Percentiles rank a stretch among this genome's conserved stretches.
Evolutionary conservation across 768 basidiomycete genomes (phyloP).

Genomic region (Mycena belliarum): DNA sequence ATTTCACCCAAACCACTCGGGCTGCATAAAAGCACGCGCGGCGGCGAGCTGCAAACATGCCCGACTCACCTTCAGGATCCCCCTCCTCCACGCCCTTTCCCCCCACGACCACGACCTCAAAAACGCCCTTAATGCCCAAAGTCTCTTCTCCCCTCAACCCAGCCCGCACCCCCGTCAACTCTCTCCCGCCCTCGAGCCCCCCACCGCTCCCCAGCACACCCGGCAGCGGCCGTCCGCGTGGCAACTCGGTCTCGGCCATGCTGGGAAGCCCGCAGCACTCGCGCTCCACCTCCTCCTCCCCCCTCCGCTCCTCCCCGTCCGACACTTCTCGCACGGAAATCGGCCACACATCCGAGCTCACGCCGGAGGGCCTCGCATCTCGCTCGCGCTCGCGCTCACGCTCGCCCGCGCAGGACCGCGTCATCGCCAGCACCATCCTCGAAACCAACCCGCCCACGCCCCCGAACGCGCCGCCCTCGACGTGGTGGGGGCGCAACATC

Average conservation of each 20-base stretch:
- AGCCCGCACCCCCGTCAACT: constrained; percentile 11
- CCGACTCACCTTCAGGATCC: neutral
- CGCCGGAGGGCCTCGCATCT: constrained; percentile 3
- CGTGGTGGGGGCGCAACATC: constrained; percentile 20
- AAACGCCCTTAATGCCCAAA: constrained; percentile 15
- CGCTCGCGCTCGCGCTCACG: constrained; percentile 6
- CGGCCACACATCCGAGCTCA: neutral
- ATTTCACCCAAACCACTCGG: constrained; percentile 11
- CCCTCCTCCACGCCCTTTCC: constrained; percentile 6
- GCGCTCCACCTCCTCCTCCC: constrained; percentile 1
- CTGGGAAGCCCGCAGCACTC: neutral
- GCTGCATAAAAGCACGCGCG: constrained; percentile 9
- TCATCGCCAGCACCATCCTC: constrained; percentile 19
- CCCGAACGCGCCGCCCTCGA: constrained; percentile 19
- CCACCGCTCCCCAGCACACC: constrained; percentile 15
- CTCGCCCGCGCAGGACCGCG: constrained; percentile 13
- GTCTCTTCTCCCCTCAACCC: constrained; percentile 19
- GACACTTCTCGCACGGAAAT: neutral
- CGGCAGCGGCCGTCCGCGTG: constrained; percentile 6
- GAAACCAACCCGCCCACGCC: constrained; percentile 19
- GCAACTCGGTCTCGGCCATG: constrained; percentile 14
- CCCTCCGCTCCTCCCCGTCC: constrained; percentile 5
- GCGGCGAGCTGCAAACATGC: constrained; percentile 6
- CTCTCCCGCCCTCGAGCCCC: constrained; percentile 8
- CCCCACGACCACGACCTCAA: constrained; percentile 6